phyloP scores from a whole-genome alignment of 2,329 filamentous ascomycete genomes.

The Colletotrichum sp. region DNA sequence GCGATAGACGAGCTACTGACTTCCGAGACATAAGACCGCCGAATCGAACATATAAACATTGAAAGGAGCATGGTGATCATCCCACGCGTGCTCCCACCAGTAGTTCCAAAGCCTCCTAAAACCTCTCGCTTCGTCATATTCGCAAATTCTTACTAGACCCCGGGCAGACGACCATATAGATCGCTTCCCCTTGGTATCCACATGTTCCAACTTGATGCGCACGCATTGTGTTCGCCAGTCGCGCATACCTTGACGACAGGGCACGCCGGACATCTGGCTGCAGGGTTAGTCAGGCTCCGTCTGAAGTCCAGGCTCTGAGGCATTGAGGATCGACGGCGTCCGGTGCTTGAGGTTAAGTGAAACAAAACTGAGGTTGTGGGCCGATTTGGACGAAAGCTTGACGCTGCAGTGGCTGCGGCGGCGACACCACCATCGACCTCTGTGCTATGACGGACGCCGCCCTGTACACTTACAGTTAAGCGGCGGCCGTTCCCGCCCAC shows the following conservation, averaged over 20 bases:
- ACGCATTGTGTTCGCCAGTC: not conserved
- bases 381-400: slow-evolving; percentile 1
- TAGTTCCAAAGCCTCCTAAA: not conserved
- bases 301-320: slow-evolving; percentile 12
- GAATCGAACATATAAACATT: not conserved
- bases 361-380: slow-evolving; percentile 18
- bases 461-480: not conserved
- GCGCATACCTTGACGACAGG: not conserved
- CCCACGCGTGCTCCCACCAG: not conserved
- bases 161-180: not conserved
- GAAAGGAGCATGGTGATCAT: not conserved
- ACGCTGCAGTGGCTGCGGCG: not conserved
- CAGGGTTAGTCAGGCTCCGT: not conserved
- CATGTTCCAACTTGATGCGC: not conserved
- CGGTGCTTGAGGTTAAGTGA: slow-evolving; percentile 14
- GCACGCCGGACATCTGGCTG: not conserved
- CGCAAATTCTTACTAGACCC: not conserved
- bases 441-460: not conserved
- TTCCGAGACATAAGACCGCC: not conserved
- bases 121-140: not conserved
- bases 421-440: not conserved
- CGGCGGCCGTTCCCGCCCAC: slow-evolving; percentile 8
- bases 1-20: not conserved
- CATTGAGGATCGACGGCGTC: slow-evolving; percentile 1
- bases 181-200: not conserved